phyloP scores from a whole-genome alignment of 78 protist species.

The Diacronema lutheri region DNA sequence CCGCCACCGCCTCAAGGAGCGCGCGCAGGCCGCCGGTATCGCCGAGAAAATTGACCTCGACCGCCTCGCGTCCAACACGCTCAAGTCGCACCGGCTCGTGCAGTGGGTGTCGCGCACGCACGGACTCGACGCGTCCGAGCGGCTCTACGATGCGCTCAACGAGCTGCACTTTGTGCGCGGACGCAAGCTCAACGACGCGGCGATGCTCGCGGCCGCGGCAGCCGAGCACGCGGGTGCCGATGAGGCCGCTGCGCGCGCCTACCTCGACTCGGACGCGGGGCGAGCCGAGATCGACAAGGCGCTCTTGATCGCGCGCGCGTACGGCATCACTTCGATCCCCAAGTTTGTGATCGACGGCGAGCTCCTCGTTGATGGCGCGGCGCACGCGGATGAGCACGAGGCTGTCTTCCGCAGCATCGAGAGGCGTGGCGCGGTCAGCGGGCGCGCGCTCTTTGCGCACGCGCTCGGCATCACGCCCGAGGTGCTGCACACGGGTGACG shows the following conservation, averaged over 20 bases:
- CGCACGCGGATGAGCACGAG: neutral
- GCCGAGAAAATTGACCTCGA: neutral
- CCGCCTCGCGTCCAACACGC: neutral
- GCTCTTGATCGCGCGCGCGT: too few relatives aligned
- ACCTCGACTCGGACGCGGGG: neutral
- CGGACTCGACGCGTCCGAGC: neutral
- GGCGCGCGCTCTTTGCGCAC: neutral
- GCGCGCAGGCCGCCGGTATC: neutral
- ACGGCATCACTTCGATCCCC: neutral
- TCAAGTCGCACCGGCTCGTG: neutral
- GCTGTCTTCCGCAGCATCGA: neutral
- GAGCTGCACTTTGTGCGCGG: neutral
- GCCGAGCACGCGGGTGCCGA: neutral
- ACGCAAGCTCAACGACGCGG: neutral
- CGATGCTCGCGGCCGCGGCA: neutral
- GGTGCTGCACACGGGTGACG: too few relatives aligned
- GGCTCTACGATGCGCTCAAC: neutral
- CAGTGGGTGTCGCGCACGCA: neutral
- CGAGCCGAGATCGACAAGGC: neutral
- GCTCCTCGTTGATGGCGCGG: neutral
- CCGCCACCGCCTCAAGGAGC: neutral
- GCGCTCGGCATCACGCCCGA: too few relatives aligned
- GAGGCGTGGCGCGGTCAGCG: neutral
- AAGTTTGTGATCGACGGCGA: neutral
- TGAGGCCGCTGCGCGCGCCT: neutral